These are phyloP conservation scores for Trichoderma atrobrunneum DNA, from an alignment of 2,329 filamentous ascomycete species.

Conservation along the genomic window DNA sequence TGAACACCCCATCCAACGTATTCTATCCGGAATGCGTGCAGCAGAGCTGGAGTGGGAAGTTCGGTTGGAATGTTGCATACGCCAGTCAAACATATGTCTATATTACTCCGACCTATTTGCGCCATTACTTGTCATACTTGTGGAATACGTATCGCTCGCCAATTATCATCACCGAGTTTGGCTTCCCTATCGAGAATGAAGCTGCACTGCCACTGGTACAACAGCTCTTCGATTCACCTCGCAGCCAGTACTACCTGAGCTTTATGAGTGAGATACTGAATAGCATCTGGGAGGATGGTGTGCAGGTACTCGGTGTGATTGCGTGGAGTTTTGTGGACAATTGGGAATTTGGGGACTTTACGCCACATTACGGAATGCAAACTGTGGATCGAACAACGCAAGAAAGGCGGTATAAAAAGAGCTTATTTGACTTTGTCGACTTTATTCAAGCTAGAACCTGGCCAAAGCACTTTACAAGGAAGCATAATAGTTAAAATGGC, in stretches of 20 bases:
- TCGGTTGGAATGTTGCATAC: slow-evolving; percentile 59
- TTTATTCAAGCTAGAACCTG: slow-evolving; percentile 36
- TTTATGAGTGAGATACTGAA: slow-evolving; percentile 55
- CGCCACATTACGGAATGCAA: slow-evolving; percentile 54
- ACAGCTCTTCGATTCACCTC: slow-evolving; percentile 52
- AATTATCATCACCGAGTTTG: slow-evolving; percentile 53
- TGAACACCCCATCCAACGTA: background rate
- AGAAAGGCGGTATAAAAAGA: slow-evolving; percentile 53
- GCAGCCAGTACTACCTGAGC: slow-evolving; percentile 53
- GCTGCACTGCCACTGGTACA: slow-evolving; percentile 42
- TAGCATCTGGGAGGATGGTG: slow-evolving; percentile 54
- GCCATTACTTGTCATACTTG: slow-evolving; percentile 54
- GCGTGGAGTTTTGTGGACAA: slow-evolving; percentile 54
- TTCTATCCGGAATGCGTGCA: slow-evolving; percentile 53
- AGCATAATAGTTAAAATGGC: too few species aligned
- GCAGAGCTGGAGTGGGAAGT: slow-evolving; percentile 43
- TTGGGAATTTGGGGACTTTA: slow-evolving; percentile 51
- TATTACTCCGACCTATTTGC: slow-evolving; percentile 56
- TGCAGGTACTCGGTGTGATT: slow-evolving; percentile 52
- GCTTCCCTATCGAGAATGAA: slow-evolving; percentile 53
- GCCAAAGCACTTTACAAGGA: too few species aligned
- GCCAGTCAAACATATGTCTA: slow-evolving; percentile 56
- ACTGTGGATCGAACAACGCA: slow-evolving; percentile 53
- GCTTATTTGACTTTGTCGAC: slow-evolving; percentile 56
- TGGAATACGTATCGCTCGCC: slow-evolving; percentile 56